Percentiles rank a stretch among this genome's conserved stretches.
Conservation (phyloP, 1,284 basidiomycete species). For the Inonotus hispidus region DNA sequence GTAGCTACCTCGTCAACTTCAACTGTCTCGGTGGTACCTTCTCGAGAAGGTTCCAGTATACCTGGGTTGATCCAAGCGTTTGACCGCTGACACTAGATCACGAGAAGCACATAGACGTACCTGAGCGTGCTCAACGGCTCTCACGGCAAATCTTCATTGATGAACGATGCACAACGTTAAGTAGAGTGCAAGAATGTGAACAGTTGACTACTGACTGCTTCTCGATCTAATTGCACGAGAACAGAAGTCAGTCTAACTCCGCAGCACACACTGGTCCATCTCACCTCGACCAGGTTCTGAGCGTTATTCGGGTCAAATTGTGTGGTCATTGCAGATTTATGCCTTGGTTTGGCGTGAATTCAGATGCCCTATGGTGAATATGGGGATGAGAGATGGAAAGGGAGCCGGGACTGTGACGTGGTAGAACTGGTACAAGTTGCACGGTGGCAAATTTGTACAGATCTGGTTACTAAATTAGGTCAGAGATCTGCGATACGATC, state of each 20-base stretch:
- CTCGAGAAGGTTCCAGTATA: slow-evolving; percentile 93
- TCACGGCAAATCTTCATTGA: slow-evolving; percentile 78
- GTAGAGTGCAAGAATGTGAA: background rate
- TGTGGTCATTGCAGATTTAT: slow-evolving; percentile 38
- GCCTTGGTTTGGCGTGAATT: background rate
- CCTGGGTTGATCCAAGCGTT: slow-evolving; percentile 41
- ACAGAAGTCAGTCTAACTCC: slow-evolving; percentile 12
- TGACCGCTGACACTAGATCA: background rate
- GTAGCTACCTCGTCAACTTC: slow-evolving; percentile 71
- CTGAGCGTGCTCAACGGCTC: slow-evolving; percentile 93
- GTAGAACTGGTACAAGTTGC: background rate
- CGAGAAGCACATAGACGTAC: slow-evolving; percentile 34
- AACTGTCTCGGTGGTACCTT: slow-evolving; percentile 75
- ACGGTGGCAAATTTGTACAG: background rate
- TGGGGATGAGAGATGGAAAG: slow-evolving; percentile 19
- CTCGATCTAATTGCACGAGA: slow-evolving; percentile 65
- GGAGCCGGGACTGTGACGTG: background rate
- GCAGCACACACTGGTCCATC: slow-evolving; percentile 19
- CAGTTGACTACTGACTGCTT: slow-evolving; percentile 68
- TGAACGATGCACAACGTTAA: background rate
- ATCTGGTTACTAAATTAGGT: background rate
- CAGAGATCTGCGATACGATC: background rate
- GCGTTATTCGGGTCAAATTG: slow-evolving; percentile 82
- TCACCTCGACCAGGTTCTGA: slow-evolving; percentile 82
- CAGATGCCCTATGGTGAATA: slow-evolving; percentile 10